These are phyloP conservation scores for Dipteronia sinensis DNA, from an alignment of 345 rosid species.

Conservation along the genomic window DNA sequence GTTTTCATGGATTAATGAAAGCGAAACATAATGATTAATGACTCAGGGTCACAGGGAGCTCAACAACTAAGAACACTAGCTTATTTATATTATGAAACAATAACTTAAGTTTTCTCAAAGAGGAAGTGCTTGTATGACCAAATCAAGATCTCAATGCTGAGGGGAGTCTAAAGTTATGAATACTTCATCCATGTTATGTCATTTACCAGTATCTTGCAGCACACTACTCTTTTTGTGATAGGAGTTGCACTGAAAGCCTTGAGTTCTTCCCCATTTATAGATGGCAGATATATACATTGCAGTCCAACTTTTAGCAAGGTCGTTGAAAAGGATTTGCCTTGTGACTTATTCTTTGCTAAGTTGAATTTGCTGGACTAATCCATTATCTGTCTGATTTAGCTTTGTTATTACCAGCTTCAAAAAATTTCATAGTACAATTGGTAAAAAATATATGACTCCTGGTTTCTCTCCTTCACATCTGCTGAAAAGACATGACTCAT, in stretches of 20 bases:
- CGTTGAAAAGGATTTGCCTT: neutral
- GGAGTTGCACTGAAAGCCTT: conserved; percentile 4
- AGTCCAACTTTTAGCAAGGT: neutral
- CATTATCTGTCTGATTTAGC: neutral
- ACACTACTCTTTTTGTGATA: neutral
- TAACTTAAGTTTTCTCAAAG: neutral
- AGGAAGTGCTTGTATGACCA: neutral
- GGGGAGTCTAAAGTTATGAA: neutral
- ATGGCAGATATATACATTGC: neutral
- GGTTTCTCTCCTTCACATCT: neutral
- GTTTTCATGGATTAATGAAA: neutral
- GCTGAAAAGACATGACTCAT: neutral
- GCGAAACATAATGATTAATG: neutral
- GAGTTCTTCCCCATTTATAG: neutral
- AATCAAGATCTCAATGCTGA: conserved; percentile 5
- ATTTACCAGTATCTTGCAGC: neutral
- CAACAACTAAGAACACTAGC: neutral
- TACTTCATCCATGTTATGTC: neutral
- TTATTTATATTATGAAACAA: neutral
- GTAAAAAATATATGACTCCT: neutral
- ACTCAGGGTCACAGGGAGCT: neutral
- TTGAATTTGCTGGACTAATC: neutral
- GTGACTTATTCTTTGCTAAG: neutral
- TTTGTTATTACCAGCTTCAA: neutral
- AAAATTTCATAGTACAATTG: neutral